phyloP scores from a whole-genome alignment of 768 basidiomycete genomes.

The Hysterangium stoloniferum region DNA sequence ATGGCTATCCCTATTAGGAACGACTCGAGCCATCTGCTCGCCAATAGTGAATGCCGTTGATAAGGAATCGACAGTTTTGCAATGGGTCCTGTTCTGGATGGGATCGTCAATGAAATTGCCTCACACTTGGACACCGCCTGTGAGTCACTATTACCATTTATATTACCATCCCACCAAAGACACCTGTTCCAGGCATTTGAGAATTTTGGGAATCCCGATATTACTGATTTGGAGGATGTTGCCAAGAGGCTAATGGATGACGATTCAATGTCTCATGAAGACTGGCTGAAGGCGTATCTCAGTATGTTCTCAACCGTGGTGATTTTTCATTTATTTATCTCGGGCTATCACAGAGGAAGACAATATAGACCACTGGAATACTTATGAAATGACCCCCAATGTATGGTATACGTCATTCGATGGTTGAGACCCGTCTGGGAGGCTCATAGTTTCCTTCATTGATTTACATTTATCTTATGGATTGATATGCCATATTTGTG shows the following conservation, averaged over 20 bases:
- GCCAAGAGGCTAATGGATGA: not conserved
- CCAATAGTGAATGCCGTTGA: conserved; percentile 10
- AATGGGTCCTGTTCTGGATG: conserved; percentile 23
- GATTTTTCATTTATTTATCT: not conserved
- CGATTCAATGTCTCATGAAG: not conserved
- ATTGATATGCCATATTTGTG: too few relatives aligned
- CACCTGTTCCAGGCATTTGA: not conserved
- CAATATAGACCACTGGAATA: not conserved
- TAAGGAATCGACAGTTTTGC: conserved; percentile 18
- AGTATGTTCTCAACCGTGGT: not conserved
- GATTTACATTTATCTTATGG: too few relatives aligned
- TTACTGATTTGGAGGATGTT: not conserved
- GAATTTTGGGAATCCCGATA: not conserved
- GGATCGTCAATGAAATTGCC: conserved; percentile 16
- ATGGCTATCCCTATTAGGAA: conserved; percentile 13
- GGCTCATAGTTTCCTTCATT: too few relatives aligned
- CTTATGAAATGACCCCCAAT: not conserved
- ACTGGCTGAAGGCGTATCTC: not conserved
- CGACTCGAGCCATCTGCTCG: conserved; percentile 18
- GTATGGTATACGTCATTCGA: not conserved
- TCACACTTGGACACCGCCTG: not conserved
- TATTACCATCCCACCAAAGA: not conserved
- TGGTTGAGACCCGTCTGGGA: not conserved
- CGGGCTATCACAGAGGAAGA: not conserved
- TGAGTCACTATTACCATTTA: not conserved